Percentiles rank a stretch among this genome's conserved stretches.
Conservation (phyloP, 23 red algal species). For the Gracilaria domingensis region DNA sequence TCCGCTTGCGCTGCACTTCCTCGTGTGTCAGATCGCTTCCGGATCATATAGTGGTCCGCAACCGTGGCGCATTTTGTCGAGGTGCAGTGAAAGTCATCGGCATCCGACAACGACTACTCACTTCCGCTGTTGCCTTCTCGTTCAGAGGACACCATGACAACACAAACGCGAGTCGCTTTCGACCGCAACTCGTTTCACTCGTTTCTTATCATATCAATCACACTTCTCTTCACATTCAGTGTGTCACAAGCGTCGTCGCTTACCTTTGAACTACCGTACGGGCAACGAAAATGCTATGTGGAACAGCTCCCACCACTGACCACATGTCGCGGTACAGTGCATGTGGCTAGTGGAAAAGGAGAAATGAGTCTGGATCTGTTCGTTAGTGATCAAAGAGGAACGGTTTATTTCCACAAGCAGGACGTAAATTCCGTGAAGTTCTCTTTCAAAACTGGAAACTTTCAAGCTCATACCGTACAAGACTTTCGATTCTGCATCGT, state of each 20-base stretch:
- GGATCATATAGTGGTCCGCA: background rate
- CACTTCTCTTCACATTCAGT: background rate
- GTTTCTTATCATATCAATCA: background rate
- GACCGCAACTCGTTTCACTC: background rate
- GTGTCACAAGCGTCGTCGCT: conserved; percentile 28
- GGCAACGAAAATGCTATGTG: conserved; percentile 70
- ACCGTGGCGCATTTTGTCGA: background rate
- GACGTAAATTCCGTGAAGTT: conserved; percentile 74
- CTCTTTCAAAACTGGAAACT: conserved; percentile 52
- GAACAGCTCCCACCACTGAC: conserved; percentile 68
- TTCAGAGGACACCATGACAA: background rate
- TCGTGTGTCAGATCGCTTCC: background rate
- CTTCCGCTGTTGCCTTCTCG: background rate
- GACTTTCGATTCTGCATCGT: conserved; percentile 75
- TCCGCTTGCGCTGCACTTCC: background rate
- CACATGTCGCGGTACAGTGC: conserved; percentile 46
- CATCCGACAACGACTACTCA: background rate
- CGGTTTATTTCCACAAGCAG: conserved; percentile 65
- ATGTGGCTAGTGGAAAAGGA: conserved; percentile 64
- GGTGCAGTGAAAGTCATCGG: background rate
- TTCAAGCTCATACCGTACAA: conserved; percentile 16
- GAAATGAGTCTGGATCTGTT: conserved; percentile 84
- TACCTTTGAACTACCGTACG: conserved; percentile 69
- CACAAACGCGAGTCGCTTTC: background rate
- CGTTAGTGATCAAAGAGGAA: conserved; percentile 59